Percentiles rank a stretch among this genome's conserved stretches.
Conservation (phyloP, 352 stramenopile genomes). For the Phytophthora foliorum region DNA sequence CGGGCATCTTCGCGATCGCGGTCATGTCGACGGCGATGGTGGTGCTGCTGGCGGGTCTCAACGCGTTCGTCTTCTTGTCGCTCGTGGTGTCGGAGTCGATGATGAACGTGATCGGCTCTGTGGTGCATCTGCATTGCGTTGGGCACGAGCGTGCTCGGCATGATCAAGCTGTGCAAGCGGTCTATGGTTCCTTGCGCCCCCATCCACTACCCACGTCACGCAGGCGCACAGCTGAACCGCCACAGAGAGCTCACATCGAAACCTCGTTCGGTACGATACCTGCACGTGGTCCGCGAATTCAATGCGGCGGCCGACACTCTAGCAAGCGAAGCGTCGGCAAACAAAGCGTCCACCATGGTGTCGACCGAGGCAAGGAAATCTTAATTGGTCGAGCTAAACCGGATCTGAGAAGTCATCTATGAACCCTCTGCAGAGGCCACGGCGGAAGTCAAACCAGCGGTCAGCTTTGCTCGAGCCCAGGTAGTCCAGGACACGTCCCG, state of each 20-base stretch:
- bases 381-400: slow-evolving; percentile 6
- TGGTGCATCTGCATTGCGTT: slow-evolving; percentile 80
- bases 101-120: slow-evolving; percentile 79
- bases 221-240: too few species aligned
- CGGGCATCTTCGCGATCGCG: slow-evolving; percentile 73
- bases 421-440: not conserved
- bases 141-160: slow-evolving; percentile 73
- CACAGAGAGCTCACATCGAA: too few species aligned
- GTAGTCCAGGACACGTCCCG: not conserved
- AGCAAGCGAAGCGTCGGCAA: slow-evolving; percentile 10
- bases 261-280: too few species aligned
- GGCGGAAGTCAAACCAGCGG: not conserved
- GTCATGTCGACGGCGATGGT: slow-evolving; percentile 63
- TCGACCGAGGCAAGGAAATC: not conserved
- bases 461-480: not conserved
- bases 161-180: slow-evolving; percentile 85
- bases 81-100: slow-evolving; percentile 81
- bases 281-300: slow-evolving; percentile 8
- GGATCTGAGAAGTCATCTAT: slow-evolving; percentile 15
- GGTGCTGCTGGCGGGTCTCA: slow-evolving; percentile 55
- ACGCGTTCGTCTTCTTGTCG: slow-evolving; percentile 79
- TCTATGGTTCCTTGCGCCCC: slow-evolving; percentile 72
- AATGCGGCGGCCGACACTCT: slow-evolving; percentile 10
- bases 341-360: not conserved
- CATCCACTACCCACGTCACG: too few species aligned